Evolutionary conservation across 2,329 filamentous ascomycete genomes (phyloP).

Genomic region (Pyrenophora tritici-repentis): DNA sequence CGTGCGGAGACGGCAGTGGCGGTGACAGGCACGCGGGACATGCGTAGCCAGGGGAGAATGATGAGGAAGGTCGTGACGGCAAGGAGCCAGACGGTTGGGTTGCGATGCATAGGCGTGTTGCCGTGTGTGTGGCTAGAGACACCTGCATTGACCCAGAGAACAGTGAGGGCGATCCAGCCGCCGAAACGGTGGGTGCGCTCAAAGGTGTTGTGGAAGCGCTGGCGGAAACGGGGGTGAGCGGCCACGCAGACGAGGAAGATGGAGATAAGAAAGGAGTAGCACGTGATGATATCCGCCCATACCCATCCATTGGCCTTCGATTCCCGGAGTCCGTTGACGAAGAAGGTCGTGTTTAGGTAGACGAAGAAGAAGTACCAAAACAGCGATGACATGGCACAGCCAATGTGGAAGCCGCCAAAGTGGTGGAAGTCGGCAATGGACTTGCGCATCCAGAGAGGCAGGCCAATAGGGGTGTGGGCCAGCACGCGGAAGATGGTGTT

Average conservation of each 20-base stretch:
- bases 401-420: slow-evolving; percentile 44
- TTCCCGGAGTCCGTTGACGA: slow-evolving; percentile 5
- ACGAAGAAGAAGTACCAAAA: slow-evolving; percentile 54
- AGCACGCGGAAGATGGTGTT: slow-evolving; percentile 35
- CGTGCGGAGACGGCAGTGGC: slow-evolving; percentile 71
- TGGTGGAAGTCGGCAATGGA: slow-evolving; percentile 36
- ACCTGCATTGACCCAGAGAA: slow-evolving; percentile 35
- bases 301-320: slow-evolving; percentile 23
- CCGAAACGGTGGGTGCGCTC: slow-evolving; percentile 44
- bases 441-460: slow-evolving; percentile 33
- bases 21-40: slow-evolving; percentile 68
- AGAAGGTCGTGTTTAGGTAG: slow-evolving; percentile 35
- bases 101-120: slow-evolving; percentile 6
- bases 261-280: slow-evolving; percentile 19
- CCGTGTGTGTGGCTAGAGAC: slow-evolving; percentile 11
- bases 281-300: slow-evolving; percentile 22
- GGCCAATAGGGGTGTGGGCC: slow-evolving; percentile 31
- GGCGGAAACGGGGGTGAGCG: slow-evolving; percentile 31
- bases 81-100: slow-evolving; percentile 66
- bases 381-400: slow-evolving; percentile 36
- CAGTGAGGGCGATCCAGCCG: slow-evolving; percentile 36
- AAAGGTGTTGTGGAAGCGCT: slow-evolving; percentile 40
- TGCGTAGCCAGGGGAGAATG: slow-evolving; percentile 72
- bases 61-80: slow-evolving; percentile 67
- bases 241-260: slow-evolving; percentile 34